Conservation (phyloP, 176 grass and related monocot genomes). For the barley (Hordeum vulgare) region DNA sequence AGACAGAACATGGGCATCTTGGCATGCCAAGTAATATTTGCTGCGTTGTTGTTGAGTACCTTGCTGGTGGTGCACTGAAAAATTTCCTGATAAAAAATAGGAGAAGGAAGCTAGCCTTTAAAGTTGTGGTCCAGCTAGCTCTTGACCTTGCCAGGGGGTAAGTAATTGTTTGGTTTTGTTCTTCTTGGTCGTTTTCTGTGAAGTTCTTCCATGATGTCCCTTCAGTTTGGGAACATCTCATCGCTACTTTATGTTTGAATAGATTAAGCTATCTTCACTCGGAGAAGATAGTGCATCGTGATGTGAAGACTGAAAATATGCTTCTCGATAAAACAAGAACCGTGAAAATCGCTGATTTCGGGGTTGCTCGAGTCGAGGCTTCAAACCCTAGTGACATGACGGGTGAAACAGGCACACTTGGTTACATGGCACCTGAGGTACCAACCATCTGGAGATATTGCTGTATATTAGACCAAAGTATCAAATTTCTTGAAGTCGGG, state of each 20-base stretch:
- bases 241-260: not conserved
- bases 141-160: constrained; percentile 96
- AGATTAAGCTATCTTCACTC: constrained; percentile 98
- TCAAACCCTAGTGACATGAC: constrained; percentile 99
- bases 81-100: constrained; percentile 98
- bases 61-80: constrained; percentile 95
- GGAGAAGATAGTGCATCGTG: constrained; percentile 94
- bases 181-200: not conserved
- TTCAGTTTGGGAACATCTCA: constrained; percentile 12
- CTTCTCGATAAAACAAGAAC: constrained; percentile 94
- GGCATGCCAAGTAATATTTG: constrained; percentile 89
- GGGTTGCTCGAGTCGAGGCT: constrained; percentile 97
- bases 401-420: constrained; percentile 96
- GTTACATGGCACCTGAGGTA: constrained; percentile 99
- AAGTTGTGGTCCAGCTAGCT: constrained; percentile 81
- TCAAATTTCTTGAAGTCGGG: not conserved
- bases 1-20: constrained; percentile 89
- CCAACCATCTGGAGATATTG: not conserved
- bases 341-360: constrained; percentile 97
- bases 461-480: not conserved
- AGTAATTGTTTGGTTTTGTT: not conserved
- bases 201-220: not conserved
- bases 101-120: constrained; percentile 95
- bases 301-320: constrained; percentile 99
- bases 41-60: constrained; percentile 90